Conservation (phyloP, 257 asterid genomes). For the Primulina eburnea region DNA sequence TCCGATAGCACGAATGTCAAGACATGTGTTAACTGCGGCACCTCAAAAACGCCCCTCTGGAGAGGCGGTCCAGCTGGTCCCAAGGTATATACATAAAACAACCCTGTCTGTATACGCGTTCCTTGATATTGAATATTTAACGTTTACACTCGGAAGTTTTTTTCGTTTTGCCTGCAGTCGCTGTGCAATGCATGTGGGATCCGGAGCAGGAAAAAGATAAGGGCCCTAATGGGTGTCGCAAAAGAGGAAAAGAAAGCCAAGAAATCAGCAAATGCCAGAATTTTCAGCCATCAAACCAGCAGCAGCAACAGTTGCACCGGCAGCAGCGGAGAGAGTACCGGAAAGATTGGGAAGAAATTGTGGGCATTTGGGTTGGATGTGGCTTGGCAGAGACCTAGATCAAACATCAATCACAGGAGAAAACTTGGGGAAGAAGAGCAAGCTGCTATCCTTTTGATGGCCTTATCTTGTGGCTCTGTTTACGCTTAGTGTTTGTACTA, state of each 20-base stretch:
- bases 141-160: background rate
- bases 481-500: slow-evolving; percentile 53
- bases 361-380: slow-evolving; percentile 69
- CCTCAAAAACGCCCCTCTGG: slow-evolving; percentile 95
- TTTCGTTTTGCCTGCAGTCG: slow-evolving; percentile 53
- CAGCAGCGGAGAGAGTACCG: slow-evolving; percentile 55
- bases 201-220: slow-evolving; percentile 83
- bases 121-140: background rate
- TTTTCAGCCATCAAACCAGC: slow-evolving; percentile 26
- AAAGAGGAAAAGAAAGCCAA: slow-evolving; percentile 71
- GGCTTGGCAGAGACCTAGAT: slow-evolving; percentile 73
- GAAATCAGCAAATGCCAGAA: slow-evolving; percentile 38
- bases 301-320: slow-evolving; percentile 42
- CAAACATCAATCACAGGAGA: slow-evolving; percentile 54
- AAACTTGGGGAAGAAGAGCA: slow-evolving; percentile 83
- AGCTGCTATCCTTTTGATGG: slow-evolving; percentile 87
- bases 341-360: slow-evolving; percentile 37
- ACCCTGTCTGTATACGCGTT: background rate
- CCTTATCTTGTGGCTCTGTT: slow-evolving; percentile 83
- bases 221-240: slow-evolving; percentile 67
- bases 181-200: slow-evolving; percentile 98
- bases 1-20: slow-evolving; percentile 53
- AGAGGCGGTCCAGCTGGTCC: slow-evolving; percentile 99
- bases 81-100: slow-evolving; percentile 42
- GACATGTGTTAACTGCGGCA: slow-evolving; percentile 89